phyloP scores from a whole-genome alignment of 176 grass and related monocot genomes.

The Zizania latifolia region DNA sequence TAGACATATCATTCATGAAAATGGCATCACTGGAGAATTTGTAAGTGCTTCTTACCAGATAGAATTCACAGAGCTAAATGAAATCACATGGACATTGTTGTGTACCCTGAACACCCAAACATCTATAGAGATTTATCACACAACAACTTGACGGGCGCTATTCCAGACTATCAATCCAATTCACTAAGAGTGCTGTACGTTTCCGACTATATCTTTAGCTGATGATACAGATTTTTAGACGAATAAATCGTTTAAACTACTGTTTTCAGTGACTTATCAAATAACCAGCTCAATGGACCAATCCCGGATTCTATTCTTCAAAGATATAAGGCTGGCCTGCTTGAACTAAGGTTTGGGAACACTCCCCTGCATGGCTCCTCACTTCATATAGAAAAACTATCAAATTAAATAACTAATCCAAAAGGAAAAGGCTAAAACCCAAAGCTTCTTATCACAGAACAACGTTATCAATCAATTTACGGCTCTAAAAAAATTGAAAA shows the following conservation, averaged over 20 bases:
- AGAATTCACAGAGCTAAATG: not conserved
- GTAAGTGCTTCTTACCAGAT: not conserved
- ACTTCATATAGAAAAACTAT: not conserved
- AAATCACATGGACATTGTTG: not conserved
- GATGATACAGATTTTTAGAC: not conserved
- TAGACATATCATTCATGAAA: not conserved
- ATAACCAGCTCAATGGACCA: conserved; percentile 28
- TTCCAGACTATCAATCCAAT: conserved; percentile 27
- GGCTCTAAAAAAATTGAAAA: too few species aligned
- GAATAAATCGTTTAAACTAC: not conserved
- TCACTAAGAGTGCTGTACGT: conserved; percentile 38
- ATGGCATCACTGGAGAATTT: not conserved
- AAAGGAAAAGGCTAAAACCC: too few species aligned
- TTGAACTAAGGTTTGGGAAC: conserved; percentile 33
- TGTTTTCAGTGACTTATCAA: conserved; percentile 30
- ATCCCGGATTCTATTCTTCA: conserved; percentile 21
- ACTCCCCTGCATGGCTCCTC: not conserved
- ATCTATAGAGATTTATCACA: conserved; percentile 36
- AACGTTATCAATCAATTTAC: too few species aligned
- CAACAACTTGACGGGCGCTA: conserved; percentile 36
- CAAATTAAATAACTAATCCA: not conserved
- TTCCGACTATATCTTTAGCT: not conserved
- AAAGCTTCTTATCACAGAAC: too few species aligned
- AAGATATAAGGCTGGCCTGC: conserved; percentile 1
- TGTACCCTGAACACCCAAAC: not conserved